Conservation (phyloP, 1,139 yeast genomes). For the Blastobotrys illinoisensis region DNA sequence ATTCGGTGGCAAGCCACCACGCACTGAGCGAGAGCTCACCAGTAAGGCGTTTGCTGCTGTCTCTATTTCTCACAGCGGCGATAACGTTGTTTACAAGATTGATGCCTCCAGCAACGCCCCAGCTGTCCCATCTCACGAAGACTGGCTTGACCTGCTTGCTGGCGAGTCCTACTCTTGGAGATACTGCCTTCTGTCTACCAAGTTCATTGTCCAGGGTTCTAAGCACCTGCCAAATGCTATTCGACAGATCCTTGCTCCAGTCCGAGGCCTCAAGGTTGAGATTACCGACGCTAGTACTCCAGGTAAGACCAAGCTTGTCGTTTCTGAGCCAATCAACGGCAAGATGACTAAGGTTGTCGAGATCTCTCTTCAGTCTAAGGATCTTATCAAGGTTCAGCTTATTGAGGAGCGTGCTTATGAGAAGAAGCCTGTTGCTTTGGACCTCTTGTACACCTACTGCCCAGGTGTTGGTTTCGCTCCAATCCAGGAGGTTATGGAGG, state of each 20-base stretch:
- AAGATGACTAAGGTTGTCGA: slow-evolving; percentile 64
- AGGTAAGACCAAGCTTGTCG: slow-evolving; percentile 54
- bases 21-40: slow-evolving; percentile 35
- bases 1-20: slow-evolving; percentile 60
- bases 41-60: slow-evolving; percentile 30
- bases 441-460: slow-evolving; percentile 71
- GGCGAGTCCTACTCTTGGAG: slow-evolving; percentile 83
- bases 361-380: slow-evolving; percentile 44
- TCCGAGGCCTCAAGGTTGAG: slow-evolving; percentile 58
- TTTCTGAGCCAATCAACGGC: slow-evolving; percentile 70
- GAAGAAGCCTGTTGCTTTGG: slow-evolving; percentile 64
- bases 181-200: slow-evolving; percentile 77
- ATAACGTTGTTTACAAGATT: slow-evolving; percentile 44
- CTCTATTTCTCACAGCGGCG: slow-evolving; percentile 34
- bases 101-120: slow-evolving; percentile 40
- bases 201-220: slow-evolving; percentile 78
- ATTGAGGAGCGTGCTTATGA: slow-evolving; percentile 89
- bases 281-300: slow-evolving; percentile 48
- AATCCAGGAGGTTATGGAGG: slow-evolving; percentile 81
- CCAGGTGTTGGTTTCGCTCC: slow-evolving; percentile 94
- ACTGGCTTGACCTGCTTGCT: slow-evolving; percentile 79
- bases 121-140: slow-evolving; percentile 34
- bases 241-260: slow-evolving; percentile 74
- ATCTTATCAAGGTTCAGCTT: slow-evolving; percentile 60
- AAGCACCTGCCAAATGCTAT: slow-evolving; percentile 76